These are phyloP conservation scores for Cryptococcus hybrid DNA, from an alignment of 1,284 basidiomycete species.

Conservation along the genomic window DNA sequence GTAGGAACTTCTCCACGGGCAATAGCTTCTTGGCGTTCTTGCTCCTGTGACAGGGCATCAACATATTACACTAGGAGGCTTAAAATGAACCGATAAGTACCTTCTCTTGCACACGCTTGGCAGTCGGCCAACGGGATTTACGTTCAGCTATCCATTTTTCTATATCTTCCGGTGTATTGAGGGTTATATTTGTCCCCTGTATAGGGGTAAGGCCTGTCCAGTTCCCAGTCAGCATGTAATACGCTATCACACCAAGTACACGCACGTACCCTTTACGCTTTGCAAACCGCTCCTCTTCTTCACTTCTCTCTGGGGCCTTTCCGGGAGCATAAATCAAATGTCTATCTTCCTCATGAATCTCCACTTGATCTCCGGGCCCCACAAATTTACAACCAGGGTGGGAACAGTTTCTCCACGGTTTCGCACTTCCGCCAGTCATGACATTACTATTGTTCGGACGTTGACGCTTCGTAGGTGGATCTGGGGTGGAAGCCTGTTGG, in stretches of 20 bases:
- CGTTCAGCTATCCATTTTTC: conserved; percentile 83
- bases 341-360: conserved; percentile 84
- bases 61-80: too few relatives aligned
- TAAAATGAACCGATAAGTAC: conserved; percentile 25
- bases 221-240: background rate
- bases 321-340: conserved; percentile 76
- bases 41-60: conserved; percentile 48
- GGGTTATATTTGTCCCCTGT: conserved; percentile 70
- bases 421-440: conserved; percentile 4
- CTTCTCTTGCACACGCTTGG: conserved; percentile 68
- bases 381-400: conserved; percentile 68
- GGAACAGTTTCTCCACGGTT: conserved; percentile 57
- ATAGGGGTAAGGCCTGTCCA: conserved; percentile 57
- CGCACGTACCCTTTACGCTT: conserved; percentile 61
- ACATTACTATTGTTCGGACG: background rate
- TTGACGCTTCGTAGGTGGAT: conserved; percentile 15
- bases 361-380: conserved; percentile 70
- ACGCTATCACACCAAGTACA: background rate
- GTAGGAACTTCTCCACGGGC: conserved; percentile 68
- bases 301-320: conserved; percentile 50
- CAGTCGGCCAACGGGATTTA: conserved; percentile 76
- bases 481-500: conserved; percentile 1
- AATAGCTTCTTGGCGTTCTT: conserved; percentile 69
- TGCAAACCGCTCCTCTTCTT: conserved; percentile 59
- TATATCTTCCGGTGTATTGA: conserved; percentile 78